Conservation (phyloP, 129 eudicot genomes). For the Heracleum sosnowskyi region DNA sequence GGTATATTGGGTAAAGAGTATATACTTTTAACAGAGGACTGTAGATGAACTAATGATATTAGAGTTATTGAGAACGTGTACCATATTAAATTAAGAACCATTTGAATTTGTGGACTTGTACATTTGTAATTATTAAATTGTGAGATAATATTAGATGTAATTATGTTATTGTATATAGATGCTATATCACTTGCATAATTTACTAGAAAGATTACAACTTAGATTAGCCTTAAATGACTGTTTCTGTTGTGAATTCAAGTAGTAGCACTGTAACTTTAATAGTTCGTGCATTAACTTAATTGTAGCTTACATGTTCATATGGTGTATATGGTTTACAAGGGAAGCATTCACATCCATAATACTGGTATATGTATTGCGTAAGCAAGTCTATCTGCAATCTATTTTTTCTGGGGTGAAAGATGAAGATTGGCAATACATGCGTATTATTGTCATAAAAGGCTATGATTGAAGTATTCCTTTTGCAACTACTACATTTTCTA, state of each 20-base stretch:
- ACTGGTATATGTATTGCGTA: not conserved
- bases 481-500: not conserved
- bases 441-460: not conserved
- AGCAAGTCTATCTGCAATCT: not conserved
- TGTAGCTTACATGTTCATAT: not conserved
- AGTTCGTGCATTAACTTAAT: not conserved
- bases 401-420: not conserved
- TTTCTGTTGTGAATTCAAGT: not conserved
- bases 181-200: not conserved
- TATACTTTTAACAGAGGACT: not conserved
- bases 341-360: not conserved
- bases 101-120: not conserved
- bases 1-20: not conserved
- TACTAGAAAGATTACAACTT: not conserved
- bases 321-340: not conserved
- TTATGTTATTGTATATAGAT: not conserved
- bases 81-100: not conserved
- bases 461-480: not conserved
- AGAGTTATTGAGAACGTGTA: not conserved
- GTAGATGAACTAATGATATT: not conserved
- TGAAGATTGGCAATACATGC: not conserved
- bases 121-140: not conserved
- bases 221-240: not conserved
- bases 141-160: not conserved
- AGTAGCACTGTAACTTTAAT: not conserved